Base-by-base conservation (phyloP, 177 flowering plant species). In the Vitis hybrid region DNA sequence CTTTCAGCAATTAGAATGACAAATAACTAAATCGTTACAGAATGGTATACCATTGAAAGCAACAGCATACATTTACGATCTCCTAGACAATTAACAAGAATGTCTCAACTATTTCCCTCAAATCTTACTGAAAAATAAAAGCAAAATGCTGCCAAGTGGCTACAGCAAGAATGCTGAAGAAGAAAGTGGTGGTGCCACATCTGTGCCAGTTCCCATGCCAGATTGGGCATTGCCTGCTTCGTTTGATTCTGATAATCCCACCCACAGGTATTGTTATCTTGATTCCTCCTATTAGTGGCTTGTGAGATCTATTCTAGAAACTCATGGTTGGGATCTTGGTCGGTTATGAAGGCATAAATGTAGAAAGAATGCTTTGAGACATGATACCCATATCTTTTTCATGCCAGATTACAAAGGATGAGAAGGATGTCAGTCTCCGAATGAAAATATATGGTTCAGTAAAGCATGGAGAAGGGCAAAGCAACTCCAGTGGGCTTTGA, bases 271-370 rank as follows among this genome's bases (percentile, higher is more conserved):
- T 70, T 91, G 98, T 10, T 85, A 75, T 70, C 90, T 95, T 64
- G 99, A 95, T 81, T 73, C 88, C 26, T 79, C 90, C 57, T 89
- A 85, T 73, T 93, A 85, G 77, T 95, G 99, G 99, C 89, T 95
- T 52, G 86, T 95, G 53, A 82, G 98, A 75, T 96, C 98, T 56
- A 94, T 93, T 65, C 80, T 91, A 14, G 98, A 95, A 62, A 84
- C 84, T 69, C 94, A 90, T 81, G 97, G 98, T n/a, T 95, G 99
- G 99, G 99, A 95, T 77, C 99, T 90, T 80, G 98, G 88, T 95
- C 74, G 97, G 97, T 66, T 95, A 95, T 66, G 99, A 95, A 63
- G 98, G 94, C 45, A 77, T 95, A 64, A 93, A 90, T 78, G 89
- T 79, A 5, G 98, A 95, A 76, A 84, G 89, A 70, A 56, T 87